A percentile compares a stretch with the other conserved stretches of the same genome.
Conservation (phyloP, 495 filamentous ascomycete species). For the Penicillium cosmopolitanum region DNA sequence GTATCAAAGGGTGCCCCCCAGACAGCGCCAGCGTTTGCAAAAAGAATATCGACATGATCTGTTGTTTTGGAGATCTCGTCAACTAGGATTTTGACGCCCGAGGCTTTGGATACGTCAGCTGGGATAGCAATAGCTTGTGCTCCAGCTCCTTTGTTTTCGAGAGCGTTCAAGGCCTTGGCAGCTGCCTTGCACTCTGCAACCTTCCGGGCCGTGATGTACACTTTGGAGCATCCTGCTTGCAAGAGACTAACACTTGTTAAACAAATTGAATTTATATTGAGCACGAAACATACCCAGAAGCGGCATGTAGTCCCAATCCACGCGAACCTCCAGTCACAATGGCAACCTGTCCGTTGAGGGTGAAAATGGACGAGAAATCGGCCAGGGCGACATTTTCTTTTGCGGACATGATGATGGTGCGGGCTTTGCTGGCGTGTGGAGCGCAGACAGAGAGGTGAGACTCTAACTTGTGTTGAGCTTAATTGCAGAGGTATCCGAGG, state of each 20-base stretch:
- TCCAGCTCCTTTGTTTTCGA: conserved; percentile 67
- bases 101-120: conserved; percentile 77
- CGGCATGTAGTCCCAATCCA: conserved; percentile 80
- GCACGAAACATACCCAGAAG: conserved; percentile 62
- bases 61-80: conserved; percentile 65
- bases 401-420: conserved; percentile 45
- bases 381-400: conserved; percentile 59
- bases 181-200: conserved; percentile 74
- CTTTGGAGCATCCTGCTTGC: conserved; percentile 82
- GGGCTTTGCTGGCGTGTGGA: too few relatives aligned
- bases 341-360: conserved; percentile 85
- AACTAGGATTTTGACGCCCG: conserved; percentile 68
- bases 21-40: conserved; percentile 88
- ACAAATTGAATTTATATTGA: neutral
- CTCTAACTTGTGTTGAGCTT: too few relatives aligned
- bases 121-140: conserved; percentile 74
- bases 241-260: conserved; percentile 59
- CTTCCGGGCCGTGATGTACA: conserved; percentile 94
- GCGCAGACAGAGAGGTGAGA: too few relatives aligned
- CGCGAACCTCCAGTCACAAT: conserved; percentile 87
- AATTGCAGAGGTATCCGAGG: too few relatives aligned
- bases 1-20: conserved; percentile 88
- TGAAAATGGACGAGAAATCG: conserved; percentile 82
- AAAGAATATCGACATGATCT: conserved; percentile 77
- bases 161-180: conserved; percentile 73